Percentiles rank a stretch among this genome's conserved stretches.
Evolutionary conservation across 2,329 filamentous ascomycete species (phyloP).

Genomic region (Ophidiomyces ophidiicola): DNA sequence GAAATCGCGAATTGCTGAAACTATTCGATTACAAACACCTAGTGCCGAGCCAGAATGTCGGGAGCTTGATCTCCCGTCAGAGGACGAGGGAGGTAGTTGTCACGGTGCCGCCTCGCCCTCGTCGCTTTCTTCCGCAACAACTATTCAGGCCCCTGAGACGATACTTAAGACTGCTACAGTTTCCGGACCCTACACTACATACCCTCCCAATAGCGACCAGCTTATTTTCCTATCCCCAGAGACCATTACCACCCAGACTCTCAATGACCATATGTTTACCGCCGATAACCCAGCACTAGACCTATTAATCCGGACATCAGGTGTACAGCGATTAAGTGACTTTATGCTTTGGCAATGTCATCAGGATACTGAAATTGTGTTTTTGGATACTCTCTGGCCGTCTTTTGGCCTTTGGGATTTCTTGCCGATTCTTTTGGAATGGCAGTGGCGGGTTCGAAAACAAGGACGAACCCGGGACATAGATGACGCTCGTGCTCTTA

Average conservation of each 20-base stretch:
- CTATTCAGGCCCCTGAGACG: constrained; percentile 34
- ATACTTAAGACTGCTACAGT: constrained; percentile 18
- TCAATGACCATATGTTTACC: constrained; percentile 81
- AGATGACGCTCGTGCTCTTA: background rate
- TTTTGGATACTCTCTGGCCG: constrained; percentile 85
- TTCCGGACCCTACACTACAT: constrained; percentile 14
- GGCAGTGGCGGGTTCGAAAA: constrained; percentile 57
- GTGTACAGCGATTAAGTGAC: constrained; percentile 83
- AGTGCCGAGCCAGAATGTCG: constrained; percentile 35
- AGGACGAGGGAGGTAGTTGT: constrained; percentile 17
- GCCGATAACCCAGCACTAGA: constrained; percentile 75
- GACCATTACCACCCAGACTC: constrained; percentile 67
- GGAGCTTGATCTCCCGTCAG: constrained; percentile 7
- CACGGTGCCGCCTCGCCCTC: constrained; percentile 22
- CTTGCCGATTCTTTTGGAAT: constrained; percentile 81
- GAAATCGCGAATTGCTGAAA: constrained; percentile 73
- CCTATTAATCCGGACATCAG: constrained; percentile 81
- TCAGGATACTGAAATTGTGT: constrained; percentile 81
- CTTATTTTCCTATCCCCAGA: constrained; percentile 60
- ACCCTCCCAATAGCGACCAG: constrained; percentile 19
- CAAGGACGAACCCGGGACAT: constrained; percentile 8
- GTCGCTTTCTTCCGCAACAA: constrained; percentile 37
- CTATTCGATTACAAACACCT: constrained; percentile 58
- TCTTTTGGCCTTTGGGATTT: constrained; percentile 93
- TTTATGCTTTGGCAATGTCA: constrained; percentile 99